Evolutionary conservation across 345 rosid species (phyloP).

Genomic region (Clausena lansium): DNA sequence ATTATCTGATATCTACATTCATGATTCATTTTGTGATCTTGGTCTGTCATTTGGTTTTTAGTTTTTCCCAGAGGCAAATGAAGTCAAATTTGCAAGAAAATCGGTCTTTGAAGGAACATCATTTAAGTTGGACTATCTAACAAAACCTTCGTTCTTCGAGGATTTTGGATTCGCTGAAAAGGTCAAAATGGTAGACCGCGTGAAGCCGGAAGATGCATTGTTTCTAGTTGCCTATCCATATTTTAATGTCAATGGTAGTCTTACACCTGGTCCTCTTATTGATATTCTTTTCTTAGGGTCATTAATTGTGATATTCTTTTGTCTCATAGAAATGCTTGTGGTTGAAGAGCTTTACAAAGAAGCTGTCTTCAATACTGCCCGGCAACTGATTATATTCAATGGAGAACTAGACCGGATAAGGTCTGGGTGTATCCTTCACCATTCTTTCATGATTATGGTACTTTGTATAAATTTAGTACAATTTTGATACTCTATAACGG

Average conservation of each 20-base stretch:
- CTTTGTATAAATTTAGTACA: background rate
- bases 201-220: conserved; percentile 72
- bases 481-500: background rate
- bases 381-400: conserved; percentile 79
- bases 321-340: conserved; percentile 82
- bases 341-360: conserved; percentile 96
- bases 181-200: conserved; percentile 81
- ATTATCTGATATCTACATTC: background rate
- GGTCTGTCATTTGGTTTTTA: conserved; percentile 25
- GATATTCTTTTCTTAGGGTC: background rate
- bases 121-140: conserved; percentile 79
- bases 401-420: conserved; percentile 95
- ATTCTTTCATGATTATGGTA: background rate
- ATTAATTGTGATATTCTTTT: conserved; percentile 15
- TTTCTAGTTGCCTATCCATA: conserved; percentile 89
- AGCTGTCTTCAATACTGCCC: conserved; percentile 57
- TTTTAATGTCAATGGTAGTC: conserved; percentile 83
- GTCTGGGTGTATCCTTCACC: conserved; percentile 89
- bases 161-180: conserved; percentile 84
- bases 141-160: conserved; percentile 85
- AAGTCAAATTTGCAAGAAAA: conserved; percentile 70
- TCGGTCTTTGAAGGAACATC: conserved; percentile 76
- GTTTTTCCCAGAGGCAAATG: conserved; percentile 96
- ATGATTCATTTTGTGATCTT: background rate
- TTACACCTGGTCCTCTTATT: conserved; percentile 10